Evolutionary conservation across 1,284 basidiomycete genomes (phyloP).

Genomic region (Neonothopanus nambi): DNA sequence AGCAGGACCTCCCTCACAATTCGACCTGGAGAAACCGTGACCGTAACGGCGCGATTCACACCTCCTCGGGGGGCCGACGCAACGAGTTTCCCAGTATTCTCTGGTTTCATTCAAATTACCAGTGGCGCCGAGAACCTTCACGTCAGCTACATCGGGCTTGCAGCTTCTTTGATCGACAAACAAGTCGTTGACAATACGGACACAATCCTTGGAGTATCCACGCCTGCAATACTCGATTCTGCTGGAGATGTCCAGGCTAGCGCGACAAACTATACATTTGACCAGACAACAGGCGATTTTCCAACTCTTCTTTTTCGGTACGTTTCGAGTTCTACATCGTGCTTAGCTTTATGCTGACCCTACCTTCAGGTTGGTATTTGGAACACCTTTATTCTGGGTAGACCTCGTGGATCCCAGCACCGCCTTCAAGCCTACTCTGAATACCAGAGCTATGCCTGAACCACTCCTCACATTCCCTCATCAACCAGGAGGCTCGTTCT

Average conservation of each 20-base stretch:
- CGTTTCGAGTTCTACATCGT: not conserved
- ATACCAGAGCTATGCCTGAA: slow-evolving; percentile 23
- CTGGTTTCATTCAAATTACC: slow-evolving; percentile 41
- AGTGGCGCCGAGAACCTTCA: slow-evolving; percentile 31
- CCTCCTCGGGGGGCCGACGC: slow-evolving; percentile 34
- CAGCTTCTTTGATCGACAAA: slow-evolving; percentile 31
- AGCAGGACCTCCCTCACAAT: slow-evolving; percentile 15
- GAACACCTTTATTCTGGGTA: slow-evolving; percentile 38
- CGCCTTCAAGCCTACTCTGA: slow-evolving; percentile 27
- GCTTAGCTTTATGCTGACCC: not conserved
- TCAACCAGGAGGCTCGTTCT: slow-evolving; percentile 23
- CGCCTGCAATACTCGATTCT: slow-evolving; percentile 32
- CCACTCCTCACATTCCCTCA: slow-evolving; percentile 25
- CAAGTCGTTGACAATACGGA: slow-evolving; percentile 36
- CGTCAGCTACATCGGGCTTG: slow-evolving; percentile 37
- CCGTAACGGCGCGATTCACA: slow-evolving; percentile 11
- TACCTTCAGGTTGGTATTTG: slow-evolving; percentile 37
- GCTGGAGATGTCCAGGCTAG: slow-evolving; percentile 27
- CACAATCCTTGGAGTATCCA: slow-evolving; percentile 30
- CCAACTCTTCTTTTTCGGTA: slow-evolving; percentile 31
- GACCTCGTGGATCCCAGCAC: slow-evolving; percentile 39
- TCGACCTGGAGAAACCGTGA: slow-evolving; percentile 8
- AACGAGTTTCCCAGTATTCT: slow-evolving; percentile 42
- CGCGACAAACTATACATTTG: slow-evolving; percentile 39
- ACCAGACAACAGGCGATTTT: slow-evolving; percentile 25